Base-by-base conservation (phyloP, 257 asterid species). In the Schizonepeta tenuifolia region DNA sequence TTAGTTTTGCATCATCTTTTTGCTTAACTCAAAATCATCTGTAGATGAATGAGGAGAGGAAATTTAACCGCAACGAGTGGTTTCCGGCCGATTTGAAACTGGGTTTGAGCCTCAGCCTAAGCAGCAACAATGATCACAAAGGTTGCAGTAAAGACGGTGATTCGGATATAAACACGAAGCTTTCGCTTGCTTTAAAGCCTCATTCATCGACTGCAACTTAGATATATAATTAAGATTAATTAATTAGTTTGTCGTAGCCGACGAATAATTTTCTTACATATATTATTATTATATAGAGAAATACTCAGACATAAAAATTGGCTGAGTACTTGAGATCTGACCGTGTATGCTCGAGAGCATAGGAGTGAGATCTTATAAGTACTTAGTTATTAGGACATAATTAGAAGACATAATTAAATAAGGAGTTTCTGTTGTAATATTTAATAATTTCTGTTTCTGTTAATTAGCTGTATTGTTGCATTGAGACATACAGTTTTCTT, bases 311-410 rank as follows among this genome's bases (percentile, higher is more conserved):
- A 40, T 38, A 67, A 69, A n/a, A 40, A 12, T 36, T 63, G 86
- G 87, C 86, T 65, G 81, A 87, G 92, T 89, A 89, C 94, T 86
- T 77, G 69, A 77, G 84, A 83, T 86, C 92, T 86, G 86, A 87
- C 89, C 84, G 65, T 75, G 77, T 83, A 72, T 77, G 85, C 78
- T 59, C 46, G 78, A 67, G 79, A 73, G 91, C 93, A 82, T 79
- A 13, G 78, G 82, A 73, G 92, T 87, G 90, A 89, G 89, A 89
- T 86, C 88, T 87, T 81, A 60, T 33, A 79, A 79, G 92, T 87
- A 87, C 92, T 89, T 77, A 55, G 82, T 74, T 70, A 69, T 63
- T 69, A 63, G 54, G 20, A 40, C 3, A 60, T n/a, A 14, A 41
- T 40, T 50, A 8, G 17, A 43, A 54, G 7, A 62, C 24, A 3